phyloP scores from a whole-genome alignment of 2,329 filamentous ascomycete species.

The Paradendryphiella salina region DNA sequence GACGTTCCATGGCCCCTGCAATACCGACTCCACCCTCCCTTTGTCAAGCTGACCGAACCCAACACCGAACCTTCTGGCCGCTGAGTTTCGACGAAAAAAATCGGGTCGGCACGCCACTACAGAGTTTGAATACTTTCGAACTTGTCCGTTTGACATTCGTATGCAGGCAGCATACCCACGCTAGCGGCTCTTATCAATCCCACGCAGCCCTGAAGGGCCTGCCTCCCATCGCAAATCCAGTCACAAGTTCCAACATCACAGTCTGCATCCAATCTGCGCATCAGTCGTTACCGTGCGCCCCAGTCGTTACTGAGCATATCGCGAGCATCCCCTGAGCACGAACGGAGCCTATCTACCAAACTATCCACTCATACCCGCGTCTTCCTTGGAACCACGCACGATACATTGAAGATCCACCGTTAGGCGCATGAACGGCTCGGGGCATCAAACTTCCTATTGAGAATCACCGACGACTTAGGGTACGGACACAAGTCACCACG shows the following conservation, averaged over 20 bases:
- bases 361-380: constrained; percentile 26
- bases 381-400: constrained; percentile 20
- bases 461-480: constrained; percentile 17
- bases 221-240: constrained; percentile 4
- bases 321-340: neutral
- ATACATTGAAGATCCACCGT: constrained; percentile 22
- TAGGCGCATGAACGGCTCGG: constrained; percentile 21
- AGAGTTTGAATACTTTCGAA: constrained; percentile 21
- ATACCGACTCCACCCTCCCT: constrained; percentile 27
- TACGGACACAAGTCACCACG: constrained; percentile 19
- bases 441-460: constrained; percentile 17
- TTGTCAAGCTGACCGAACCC: constrained; percentile 33
- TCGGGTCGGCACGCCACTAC: constrained; percentile 25
- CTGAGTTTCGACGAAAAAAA: constrained; percentile 28
- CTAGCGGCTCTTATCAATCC: constrained; percentile 29
- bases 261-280: neutral
- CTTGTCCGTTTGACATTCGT: constrained; percentile 13
- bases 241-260: neutral
- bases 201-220: constrained; percentile 6
- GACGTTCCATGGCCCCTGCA: constrained; percentile 26
- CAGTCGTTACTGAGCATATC: neutral
- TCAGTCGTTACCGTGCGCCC: neutral
- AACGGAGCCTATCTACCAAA: constrained; percentile 11
- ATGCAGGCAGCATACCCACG: constrained; percentile 18
- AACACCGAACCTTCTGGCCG: constrained; percentile 42